These are phyloP conservation scores for Melanogaster broomeanus DNA, from an alignment of 768 basidiomycete genomes.

Conservation along the genomic window DNA sequence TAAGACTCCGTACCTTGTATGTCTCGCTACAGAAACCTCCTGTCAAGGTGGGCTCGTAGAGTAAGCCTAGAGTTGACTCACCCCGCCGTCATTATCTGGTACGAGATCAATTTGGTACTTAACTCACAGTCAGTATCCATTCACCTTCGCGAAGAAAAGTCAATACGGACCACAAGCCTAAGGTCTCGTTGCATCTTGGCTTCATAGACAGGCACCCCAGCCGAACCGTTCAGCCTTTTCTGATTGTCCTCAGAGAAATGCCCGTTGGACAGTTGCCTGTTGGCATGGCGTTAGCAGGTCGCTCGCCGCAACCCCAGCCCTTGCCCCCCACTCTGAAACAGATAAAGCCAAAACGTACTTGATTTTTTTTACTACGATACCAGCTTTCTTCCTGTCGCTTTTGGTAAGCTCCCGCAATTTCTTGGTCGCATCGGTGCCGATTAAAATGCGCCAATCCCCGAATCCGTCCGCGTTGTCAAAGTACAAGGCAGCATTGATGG, in stretches of 20 bases:
- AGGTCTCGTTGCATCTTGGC: slow-evolving; percentile 63
- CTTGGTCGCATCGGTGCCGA: slow-evolving; percentile 50
- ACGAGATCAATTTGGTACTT: slow-evolving; percentile 54
- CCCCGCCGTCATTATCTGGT: slow-evolving; percentile 37
- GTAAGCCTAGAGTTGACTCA: slow-evolving; percentile 9
- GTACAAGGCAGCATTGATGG: too few species aligned
- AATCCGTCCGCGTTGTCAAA: slow-evolving; percentile 61
- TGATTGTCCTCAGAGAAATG: slow-evolving; percentile 72
- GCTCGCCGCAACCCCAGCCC: too few species aligned
- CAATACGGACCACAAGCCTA: slow-evolving; percentile 47
- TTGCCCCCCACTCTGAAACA: too few species aligned
- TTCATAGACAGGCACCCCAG: slow-evolving; percentile 61
- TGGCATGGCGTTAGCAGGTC: background rate
- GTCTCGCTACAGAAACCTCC: slow-evolving; percentile 32
- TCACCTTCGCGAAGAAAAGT: background rate
- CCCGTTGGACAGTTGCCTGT: slow-evolving; percentile 68
- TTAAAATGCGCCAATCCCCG: slow-evolving; percentile 64
- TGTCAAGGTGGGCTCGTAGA: background rate
- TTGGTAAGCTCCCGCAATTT: slow-evolving; percentile 50
- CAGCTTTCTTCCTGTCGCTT: slow-evolving; percentile 48
- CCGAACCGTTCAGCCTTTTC: slow-evolving; percentile 50
- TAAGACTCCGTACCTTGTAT: slow-evolving; percentile 35
- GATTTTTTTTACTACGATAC: slow-evolving; percentile 67
- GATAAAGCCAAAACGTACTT: slow-evolving; percentile 40
- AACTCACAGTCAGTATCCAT: background rate